Evolutionary conservation across 2,329 filamentous ascomycete species (phyloP).

Genomic region (Exophiala viscosa): DNA sequence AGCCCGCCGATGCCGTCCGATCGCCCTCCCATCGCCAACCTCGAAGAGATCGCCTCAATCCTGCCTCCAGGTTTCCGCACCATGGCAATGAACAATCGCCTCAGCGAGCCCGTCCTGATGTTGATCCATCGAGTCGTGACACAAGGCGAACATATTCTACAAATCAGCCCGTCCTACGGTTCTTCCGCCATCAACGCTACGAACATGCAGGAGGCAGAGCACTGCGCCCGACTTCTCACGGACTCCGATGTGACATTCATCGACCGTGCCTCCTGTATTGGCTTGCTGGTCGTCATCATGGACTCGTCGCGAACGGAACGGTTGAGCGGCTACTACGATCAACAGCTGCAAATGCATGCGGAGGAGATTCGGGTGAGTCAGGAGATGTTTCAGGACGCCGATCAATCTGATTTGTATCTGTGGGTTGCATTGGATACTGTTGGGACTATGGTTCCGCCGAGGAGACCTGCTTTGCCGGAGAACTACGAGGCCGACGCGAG

Average conservation of each 20-base stretch:
- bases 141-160: background rate
- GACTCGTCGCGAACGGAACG: conserved; percentile 2
- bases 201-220: conserved; percentile 7
- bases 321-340: conserved; percentile 3
- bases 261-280: conserved; percentile 8
- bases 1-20: background rate
- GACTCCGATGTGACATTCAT: background rate
- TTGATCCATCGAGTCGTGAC: conserved; percentile 3
- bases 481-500: background rate
- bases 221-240: conserved; percentile 3
- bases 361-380: background rate
- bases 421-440: conserved; percentile 5
- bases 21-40: background rate
- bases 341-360: conserved; percentile 4
- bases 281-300: conserved; percentile 1
- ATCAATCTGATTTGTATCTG: conserved; percentile 5
- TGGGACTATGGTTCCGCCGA: background rate
- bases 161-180: background rate
- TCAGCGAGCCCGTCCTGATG: conserved; percentile 7
- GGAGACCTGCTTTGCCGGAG: background rate
- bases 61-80: conserved; percentile 2
- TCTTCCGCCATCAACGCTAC: background rate
- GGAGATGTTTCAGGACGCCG: background rate
- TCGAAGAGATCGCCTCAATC: background rate
- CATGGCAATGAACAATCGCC: conserved; percentile 3